Percentiles rank a stretch among this genome's conserved stretches.
Evolutionary conservation across 2,329 filamentous ascomycete genomes (phyloP).

Genomic region (Neofusicoccum sp.): DNA sequence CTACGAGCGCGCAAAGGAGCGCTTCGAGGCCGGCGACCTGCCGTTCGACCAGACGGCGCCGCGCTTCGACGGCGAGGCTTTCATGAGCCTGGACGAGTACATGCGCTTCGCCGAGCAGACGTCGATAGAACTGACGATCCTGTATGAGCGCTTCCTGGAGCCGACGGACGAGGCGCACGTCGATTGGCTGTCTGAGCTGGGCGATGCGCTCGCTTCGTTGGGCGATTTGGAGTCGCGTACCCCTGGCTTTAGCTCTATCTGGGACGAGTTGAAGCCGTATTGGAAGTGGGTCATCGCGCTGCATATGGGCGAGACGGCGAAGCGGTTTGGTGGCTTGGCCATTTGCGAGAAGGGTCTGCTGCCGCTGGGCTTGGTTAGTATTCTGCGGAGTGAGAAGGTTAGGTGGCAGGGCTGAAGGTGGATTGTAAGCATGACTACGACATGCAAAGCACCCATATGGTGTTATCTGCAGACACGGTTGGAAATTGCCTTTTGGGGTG

Average conservation of each 20-base stretch:
- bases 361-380: conserved; percentile 45
- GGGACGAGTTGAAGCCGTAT: conserved; percentile 35
- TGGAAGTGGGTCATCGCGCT: conserved; percentile 52
- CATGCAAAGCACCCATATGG: too few species aligned
- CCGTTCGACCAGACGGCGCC: conserved; percentile 1
- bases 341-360: conserved; percentile 46
- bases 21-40: conserved; percentile 33
- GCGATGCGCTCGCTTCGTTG: background rate
- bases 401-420: conserved; percentile 40
- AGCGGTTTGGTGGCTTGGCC: conserved; percentile 44
- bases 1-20: conserved; percentile 37
- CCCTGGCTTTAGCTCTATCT: conserved; percentile 3
- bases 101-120: conserved; percentile 47
- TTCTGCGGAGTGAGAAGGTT: conserved; percentile 41
- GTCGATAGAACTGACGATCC: conserved; percentile 34
- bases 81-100: conserved; percentile 53
- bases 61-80: conserved; percentile 38
- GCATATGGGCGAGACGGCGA: conserved; percentile 44
- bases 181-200: background rate
- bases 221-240: conserved; percentile 23
- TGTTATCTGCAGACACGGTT: too few species aligned
- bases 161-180: background rate
- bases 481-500: too few species aligned
- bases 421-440: background rate
- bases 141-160: conserved; percentile 43